Percentiles rank a stretch among this genome's conserved stretches.
phyloP scores from a whole-genome alignment of 2,329 filamentous ascomycete genomes.

The Coleophoma cylindrospora region DNA sequence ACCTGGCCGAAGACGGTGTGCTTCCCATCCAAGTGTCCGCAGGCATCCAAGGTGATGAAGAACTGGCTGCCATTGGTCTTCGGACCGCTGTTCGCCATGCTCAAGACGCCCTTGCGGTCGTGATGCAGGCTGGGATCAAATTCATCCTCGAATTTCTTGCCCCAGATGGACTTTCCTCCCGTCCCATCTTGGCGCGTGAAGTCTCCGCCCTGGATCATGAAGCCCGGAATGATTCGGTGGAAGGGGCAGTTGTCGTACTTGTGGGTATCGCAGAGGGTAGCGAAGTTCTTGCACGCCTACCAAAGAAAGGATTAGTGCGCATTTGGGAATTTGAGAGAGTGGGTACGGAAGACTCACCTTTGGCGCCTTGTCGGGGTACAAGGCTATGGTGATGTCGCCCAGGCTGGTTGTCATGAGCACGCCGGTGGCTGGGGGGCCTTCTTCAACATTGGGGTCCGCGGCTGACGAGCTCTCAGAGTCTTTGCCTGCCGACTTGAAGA shows the following conservation, averaged over 20 bases:
- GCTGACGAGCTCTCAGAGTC: background rate
- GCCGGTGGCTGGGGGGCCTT: background rate
- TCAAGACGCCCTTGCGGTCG: constrained; percentile 70
- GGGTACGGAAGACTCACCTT: background rate
- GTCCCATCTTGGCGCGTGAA: constrained; percentile 47
- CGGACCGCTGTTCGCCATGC: constrained; percentile 90
- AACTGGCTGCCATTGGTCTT: constrained; percentile 92
- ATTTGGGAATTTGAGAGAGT: background rate
- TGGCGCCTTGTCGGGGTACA: constrained; percentile 1
- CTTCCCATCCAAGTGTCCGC: constrained; percentile 81
- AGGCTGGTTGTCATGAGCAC: background rate
- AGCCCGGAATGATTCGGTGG: constrained; percentile 85
- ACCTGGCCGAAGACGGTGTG: constrained; percentile 92
- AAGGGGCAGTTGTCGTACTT: constrained; percentile 90
- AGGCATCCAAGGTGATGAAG: constrained; percentile 84
- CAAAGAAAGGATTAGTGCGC: constrained; percentile 45
- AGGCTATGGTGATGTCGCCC: constrained; percentile 2
- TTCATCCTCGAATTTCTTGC: constrained; percentile 88
- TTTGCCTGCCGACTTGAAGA: background rate
- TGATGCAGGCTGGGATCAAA: constrained; percentile 73
- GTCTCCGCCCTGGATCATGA: constrained; percentile 94
- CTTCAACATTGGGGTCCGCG: background rate
- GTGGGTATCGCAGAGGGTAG: constrained; percentile 71
- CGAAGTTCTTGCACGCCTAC: constrained; percentile 83
- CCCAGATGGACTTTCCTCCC: constrained; percentile 70